Conservation (phyloP, 768 basidiomycete genomes). For the Pulveroboletus sp. region DNA sequence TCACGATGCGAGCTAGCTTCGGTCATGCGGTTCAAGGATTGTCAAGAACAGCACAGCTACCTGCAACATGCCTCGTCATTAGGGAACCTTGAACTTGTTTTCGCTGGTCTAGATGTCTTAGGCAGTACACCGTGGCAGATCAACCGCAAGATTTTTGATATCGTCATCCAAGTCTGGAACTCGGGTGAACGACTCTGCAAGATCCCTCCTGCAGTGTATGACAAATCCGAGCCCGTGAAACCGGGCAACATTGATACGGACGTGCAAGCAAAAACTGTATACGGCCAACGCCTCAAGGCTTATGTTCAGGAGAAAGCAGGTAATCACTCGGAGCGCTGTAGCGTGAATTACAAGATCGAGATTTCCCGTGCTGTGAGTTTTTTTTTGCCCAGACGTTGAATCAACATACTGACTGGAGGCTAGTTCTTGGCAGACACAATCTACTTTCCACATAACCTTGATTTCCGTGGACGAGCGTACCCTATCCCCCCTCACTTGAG, state of each 20-base stretch:
- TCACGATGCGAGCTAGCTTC: constrained; percentile 38
- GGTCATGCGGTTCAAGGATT: constrained; percentile 94
- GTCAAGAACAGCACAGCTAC: constrained; percentile 77
- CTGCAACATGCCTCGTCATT: constrained; percentile 68
- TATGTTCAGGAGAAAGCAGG: constrained; percentile 63
- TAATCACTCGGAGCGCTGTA: constrained; percentile 90
- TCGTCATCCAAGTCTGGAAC: constrained; percentile 84
- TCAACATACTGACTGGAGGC: neutral
- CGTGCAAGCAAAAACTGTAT: constrained; percentile 53
- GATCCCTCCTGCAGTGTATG: constrained; percentile 72
- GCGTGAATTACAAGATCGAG: constrained; percentile 94
- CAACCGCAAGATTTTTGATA: constrained; percentile 74
- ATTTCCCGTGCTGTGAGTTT: constrained; percentile 82
- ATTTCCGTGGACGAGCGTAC: constrained; percentile 97
- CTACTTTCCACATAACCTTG: constrained; percentile 94
- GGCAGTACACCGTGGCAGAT: constrained; percentile 89
- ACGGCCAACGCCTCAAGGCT: constrained; percentile 52
- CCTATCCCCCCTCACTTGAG: constrained; percentile 94
- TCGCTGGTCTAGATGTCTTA: constrained; percentile 86
- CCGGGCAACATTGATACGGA: constrained; percentile 44
- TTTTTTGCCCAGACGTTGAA: neutral
- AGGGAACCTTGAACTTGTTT: constrained; percentile 81
- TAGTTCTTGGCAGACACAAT: constrained; percentile 86
- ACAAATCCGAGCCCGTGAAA: constrained; percentile 61
- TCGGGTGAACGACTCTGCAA: constrained; percentile 77